These are phyloP conservation scores for Globisporangium camurandrum DNA, from an alignment of 352 stramenopile species.

Conservation along the genomic window DNA sequence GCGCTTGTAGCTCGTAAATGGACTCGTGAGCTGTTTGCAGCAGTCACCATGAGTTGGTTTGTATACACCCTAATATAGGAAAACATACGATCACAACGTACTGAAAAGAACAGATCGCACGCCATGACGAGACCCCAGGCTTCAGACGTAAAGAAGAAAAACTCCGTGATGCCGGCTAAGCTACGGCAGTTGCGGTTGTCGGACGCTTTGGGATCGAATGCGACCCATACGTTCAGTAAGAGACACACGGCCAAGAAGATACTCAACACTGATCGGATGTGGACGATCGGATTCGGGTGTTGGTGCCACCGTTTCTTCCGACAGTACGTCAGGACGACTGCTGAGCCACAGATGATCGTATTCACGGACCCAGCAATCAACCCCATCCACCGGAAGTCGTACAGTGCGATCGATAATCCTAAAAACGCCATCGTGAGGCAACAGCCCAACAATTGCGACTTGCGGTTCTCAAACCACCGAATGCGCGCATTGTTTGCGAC, in stretches of 20 bases:
- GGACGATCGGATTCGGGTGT: slow-evolving; percentile 85
- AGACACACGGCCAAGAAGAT: slow-evolving; percentile 83
- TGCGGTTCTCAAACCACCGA: slow-evolving; percentile 85
- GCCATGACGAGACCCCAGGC: slow-evolving; percentile 86
- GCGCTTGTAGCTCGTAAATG: slow-evolving; percentile 87
- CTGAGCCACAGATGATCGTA: slow-evolving; percentile 82
- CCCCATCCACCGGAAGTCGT: slow-evolving; percentile 84
- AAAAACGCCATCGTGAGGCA: slow-evolving; percentile 84
- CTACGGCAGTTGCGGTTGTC: slow-evolving; percentile 42
- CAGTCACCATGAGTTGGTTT: not conserved
- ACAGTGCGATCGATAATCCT: slow-evolving; percentile 78
- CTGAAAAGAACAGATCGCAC: slow-evolving; percentile 82
- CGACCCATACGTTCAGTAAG: slow-evolving; percentile 74
- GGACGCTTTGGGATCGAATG: slow-evolving; percentile 56
- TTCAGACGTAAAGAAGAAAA: slow-evolving; percentile 86
- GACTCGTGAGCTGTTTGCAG: slow-evolving; percentile 53
- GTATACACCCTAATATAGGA: not conserved
- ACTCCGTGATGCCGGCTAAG: slow-evolving; percentile 81
- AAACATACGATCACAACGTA: slow-evolving; percentile 1
- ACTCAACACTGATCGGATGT: slow-evolving; percentile 75
- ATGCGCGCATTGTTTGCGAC: slow-evolving; percentile 55
- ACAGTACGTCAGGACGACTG: slow-evolving; percentile 82
- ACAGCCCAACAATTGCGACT: slow-evolving; percentile 80
- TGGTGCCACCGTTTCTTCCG: slow-evolving; percentile 87
- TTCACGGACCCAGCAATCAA: slow-evolving; percentile 84